These are phyloP conservation scores for Cystoderma amianthinum DNA, from an alignment of 768 basidiomycete genomes.

Conservation along the genomic window DNA sequence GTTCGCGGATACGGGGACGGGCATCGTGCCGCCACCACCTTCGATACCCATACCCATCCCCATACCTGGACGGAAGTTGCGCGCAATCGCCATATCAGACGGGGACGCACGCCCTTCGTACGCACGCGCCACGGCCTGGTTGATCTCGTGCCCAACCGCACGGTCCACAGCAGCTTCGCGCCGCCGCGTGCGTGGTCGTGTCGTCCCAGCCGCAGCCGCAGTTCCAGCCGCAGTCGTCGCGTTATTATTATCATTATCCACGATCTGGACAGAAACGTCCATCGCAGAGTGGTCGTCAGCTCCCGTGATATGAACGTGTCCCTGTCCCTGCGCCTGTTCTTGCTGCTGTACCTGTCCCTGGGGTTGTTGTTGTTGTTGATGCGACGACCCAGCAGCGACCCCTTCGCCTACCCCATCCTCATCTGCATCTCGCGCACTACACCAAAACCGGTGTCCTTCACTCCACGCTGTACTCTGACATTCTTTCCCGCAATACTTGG, in stretches of 20 bases:
- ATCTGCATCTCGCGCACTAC: conserved; percentile 55
- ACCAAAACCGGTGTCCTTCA: conserved; percentile 95
- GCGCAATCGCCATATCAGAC: neutral
- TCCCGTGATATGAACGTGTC: neutral
- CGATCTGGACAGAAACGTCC: neutral
- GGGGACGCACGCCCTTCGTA: neutral
- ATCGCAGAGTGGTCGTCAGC: neutral
- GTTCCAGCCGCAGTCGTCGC: neutral
- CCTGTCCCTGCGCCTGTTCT: neutral
- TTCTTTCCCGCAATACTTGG: conserved; percentile 97
- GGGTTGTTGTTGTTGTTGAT: neutral
- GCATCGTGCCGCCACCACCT: neutral
- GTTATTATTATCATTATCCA: no score
- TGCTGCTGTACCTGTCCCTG: neutral
- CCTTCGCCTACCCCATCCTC: conserved; percentile 26
- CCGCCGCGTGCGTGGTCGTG: neutral
- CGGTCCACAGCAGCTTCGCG: neutral
- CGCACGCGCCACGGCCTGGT: neutral
- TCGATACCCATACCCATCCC: neutral
- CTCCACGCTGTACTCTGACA: conserved; percentile 97
- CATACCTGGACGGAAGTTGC: neutral
- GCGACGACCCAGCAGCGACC: neutral
- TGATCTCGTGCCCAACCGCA: neutral
- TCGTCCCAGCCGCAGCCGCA: neutral
- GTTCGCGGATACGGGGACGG: neutral